phyloP scores from a whole-genome alignment of 2,329 filamentous ascomycete genomes.

The Aspergillus fumigatus region DNA sequence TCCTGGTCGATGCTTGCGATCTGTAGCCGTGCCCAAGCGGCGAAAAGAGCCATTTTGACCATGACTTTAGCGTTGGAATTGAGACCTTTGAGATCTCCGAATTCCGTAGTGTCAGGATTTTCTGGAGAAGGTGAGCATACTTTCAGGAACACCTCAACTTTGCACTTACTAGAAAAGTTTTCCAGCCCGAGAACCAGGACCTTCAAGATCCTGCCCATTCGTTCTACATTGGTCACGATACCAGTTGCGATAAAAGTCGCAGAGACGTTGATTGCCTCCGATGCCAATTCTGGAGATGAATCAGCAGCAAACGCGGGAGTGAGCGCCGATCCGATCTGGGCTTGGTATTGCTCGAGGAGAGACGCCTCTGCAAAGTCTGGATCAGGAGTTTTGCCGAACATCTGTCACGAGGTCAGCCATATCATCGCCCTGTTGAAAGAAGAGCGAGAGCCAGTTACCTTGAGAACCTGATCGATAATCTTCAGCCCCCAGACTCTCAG shows the following conservation, averaged over 20 bases:
- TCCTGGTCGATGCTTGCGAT: slow-evolving; percentile 89
- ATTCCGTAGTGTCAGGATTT: slow-evolving; percentile 74
- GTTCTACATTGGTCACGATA: slow-evolving; percentile 93
- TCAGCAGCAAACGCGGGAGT: slow-evolving; percentile 95
- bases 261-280: slow-evolving; percentile 94
- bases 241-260: slow-evolving; percentile 97
- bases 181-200: slow-evolving; percentile 85
- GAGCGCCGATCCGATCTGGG: slow-evolving; percentile 92
- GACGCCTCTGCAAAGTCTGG: slow-evolving; percentile 98
- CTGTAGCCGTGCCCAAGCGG: slow-evolving; percentile 94
- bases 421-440: slow-evolving; percentile 1
- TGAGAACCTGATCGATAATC: slow-evolving; percentile 88
- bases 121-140: slow-evolving; percentile 28
- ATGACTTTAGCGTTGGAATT: slow-evolving; percentile 96
- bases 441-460: slow-evolving; percentile 39
- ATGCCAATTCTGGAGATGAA: slow-evolving; percentile 91
- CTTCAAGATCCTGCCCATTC: slow-evolving; percentile 98
- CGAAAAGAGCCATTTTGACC: slow-evolving; percentile 96
- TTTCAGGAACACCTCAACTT: background rate
- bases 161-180: slow-evolving; percentile 69
- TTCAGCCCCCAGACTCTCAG: slow-evolving; percentile 86
- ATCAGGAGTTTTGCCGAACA: slow-evolving; percentile 93
- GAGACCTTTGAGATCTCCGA: slow-evolving; percentile 86
- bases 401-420: slow-evolving; percentile 38
- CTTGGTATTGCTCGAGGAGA: slow-evolving; percentile 94